A percentile compares a stretch with the other conserved stretches of the same genome.
Evolutionary conservation across 2,329 filamentous ascomycete species (phyloP).

Genomic region (Botrytis sinoallii): DNA sequence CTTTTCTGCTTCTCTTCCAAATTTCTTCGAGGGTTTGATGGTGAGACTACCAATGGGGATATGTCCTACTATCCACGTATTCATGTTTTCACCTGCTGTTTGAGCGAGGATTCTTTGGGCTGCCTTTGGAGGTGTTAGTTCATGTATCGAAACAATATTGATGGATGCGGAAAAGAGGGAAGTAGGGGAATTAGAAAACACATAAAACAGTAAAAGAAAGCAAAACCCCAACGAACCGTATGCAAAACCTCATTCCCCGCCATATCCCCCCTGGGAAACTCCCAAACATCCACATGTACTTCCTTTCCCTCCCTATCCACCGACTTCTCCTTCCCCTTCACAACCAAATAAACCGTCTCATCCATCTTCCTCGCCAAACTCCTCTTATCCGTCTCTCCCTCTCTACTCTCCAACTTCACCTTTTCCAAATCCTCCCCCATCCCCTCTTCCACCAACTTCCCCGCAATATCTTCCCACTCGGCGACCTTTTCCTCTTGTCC

Average conservation of each 20-base stretch:
- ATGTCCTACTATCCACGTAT: constrained; percentile 94
- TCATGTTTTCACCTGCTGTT: constrained; percentile 90
- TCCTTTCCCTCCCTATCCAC: constrained; percentile 35
- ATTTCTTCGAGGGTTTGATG: constrained; percentile 47
- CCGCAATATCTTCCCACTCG: constrained; percentile 47
- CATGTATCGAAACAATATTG: not conserved
- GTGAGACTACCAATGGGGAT: constrained; percentile 81
- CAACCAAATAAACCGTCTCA: constrained; percentile 82
- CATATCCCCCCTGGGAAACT: constrained; percentile 73
- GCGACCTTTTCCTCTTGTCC: constrained; percentile 56
- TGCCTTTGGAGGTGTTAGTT: constrained; percentile 53
- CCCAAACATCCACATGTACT: constrained; percentile 62
- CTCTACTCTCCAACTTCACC: constrained; percentile 60
- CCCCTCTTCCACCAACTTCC: constrained; percentile 53
- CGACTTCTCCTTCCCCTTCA: constrained; percentile 52
- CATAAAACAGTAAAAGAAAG: not conserved
- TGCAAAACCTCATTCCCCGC: constrained; percentile 72
- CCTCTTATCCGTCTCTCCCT: constrained; percentile 72
- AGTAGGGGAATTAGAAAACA: not conserved
- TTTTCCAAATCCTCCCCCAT: constrained; percentile 40
- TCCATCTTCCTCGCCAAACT: constrained; percentile 78
- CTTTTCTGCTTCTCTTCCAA: constrained; percentile 64
- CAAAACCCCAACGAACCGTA: constrained; percentile 57
- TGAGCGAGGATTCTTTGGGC: constrained; percentile 75
- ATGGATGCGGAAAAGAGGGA: not conserved